phyloP scores from a whole-genome alignment of 371 early-diverging fungal species.

The Blakeslea trispora region DNA sequence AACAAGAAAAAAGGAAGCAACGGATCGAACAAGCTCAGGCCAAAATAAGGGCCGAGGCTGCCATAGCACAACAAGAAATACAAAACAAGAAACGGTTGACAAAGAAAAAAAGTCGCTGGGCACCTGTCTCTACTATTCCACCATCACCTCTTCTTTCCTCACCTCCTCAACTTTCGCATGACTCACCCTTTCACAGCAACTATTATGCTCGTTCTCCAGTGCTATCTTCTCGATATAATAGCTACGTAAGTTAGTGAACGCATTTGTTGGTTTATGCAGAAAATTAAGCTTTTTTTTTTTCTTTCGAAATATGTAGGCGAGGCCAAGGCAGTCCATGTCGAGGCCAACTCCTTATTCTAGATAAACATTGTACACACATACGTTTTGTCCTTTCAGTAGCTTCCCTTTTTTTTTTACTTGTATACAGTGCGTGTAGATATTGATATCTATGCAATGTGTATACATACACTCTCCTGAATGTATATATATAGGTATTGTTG shows the following conservation, averaged over 20 bases:
- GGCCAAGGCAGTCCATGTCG: background rate
- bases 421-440: too few relatives aligned
- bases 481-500: too few relatives aligned
- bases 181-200: background rate
- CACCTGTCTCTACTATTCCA: background rate
- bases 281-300: background rate
- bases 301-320: background rate
- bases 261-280: background rate
- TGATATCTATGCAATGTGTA: too few relatives aligned
- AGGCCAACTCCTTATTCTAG: background rate
- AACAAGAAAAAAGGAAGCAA: conserved; percentile 14
- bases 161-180: background rate
- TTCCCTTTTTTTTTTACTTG: too few relatives aligned
- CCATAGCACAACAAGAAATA: background rate
- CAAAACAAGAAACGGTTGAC: background rate
- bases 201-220: background rate
- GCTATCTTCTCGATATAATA: background rate
- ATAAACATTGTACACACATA: background rate
- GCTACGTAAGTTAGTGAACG: background rate
- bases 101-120: background rate
- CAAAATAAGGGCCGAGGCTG: too few relatives aligned
- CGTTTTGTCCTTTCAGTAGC: too few relatives aligned
- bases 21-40: background rate
- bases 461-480: too few relatives aligned
- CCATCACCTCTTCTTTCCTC: too few relatives aligned